Evolutionary conservation across 805 yeast genomes (phyloP), one percentile per base, ranked within the genome.

Genomic region (Naumovozyma baii): DNA sequence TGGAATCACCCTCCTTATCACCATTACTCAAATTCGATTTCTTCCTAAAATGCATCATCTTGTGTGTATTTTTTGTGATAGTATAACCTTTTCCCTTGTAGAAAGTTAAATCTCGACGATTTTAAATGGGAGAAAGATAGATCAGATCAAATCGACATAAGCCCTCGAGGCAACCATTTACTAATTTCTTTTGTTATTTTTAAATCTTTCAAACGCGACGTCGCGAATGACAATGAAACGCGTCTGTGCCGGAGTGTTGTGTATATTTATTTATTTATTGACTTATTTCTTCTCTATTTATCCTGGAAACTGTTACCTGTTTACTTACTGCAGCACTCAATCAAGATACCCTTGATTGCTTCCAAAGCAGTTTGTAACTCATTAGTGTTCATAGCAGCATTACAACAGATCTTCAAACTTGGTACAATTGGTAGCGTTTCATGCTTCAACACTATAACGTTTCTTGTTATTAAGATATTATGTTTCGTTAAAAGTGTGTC

Each of bases 401-500:
- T 74, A 31, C 75, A 54, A 45, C 67, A 64, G 18, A 82, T 52
- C 40, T 73, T 67, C 48, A 83, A 61, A 42, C 77, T 74, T 34
- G 85, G 85, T 36, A 74, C 69, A 33, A 78, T 61, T 8, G 92
- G 86, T 44, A 83, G 67, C 38, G 77, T 64, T 56, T 87, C 96
- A 54, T 80, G 94, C 48, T 74, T 78, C 39, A 80, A 66, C 10
- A 86, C 70, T 42, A 69, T 68, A 41, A 76, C 76, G 19, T 78
- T 67, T 52, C 95, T 76, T 31, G 78, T 69, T 35, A 88, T 69
- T 44, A 86, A 69, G 14, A 84, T 67, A 35, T 67, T 70, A 13
- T 75, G 73, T 14, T 69, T 59, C 9, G 56, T 52, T 39, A 83
- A 67, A 8, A 76, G 66, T 17, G 60, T 59, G 50, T 82, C 80